Base-by-base conservation (phyloP, 176 grass and related monocot species). In the Eremochloa ophiuroides region DNA sequence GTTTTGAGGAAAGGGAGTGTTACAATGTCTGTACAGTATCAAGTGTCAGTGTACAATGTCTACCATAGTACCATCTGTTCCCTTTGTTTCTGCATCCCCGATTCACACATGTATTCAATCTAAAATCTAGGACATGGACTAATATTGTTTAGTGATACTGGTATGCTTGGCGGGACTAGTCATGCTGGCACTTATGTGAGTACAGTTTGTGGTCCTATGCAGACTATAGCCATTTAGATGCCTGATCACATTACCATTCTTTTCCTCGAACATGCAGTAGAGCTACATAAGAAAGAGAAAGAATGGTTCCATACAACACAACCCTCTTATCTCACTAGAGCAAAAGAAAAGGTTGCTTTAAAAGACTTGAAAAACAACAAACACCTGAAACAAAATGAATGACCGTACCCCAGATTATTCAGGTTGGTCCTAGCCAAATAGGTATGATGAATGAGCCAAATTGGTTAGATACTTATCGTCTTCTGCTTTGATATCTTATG, bases 401-500 rank as follows among this genome's bases (percentile, higher is more conserved):
- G 8, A 55, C 20, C 48, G 22, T 56, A 10, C 16, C 22, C 51
- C 1, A 0, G 51, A 53, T 20, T 53, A 53, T 20, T 51, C 48
- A 20, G 48, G 48, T 51, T 51, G 48, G 17, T 20, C 48, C 48
- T 51, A 51, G 48, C 2, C 17, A 47, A 47, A 47, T 17, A 47
- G 48, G 48, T 51, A 84, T 56, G 44, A 67, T 42, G 20, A 56
- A 46, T 60, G 73, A 41, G 35, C 7, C 15, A 41, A 61, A 60
- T 44, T 34, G 27, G 5, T 59, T 51, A 8, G 7, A 58, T 67
- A 30, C 28, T 17, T 28, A 69, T 33, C 27, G 77, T 33, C 29
- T 17, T 84, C 12, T 69, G 34, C 62, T n/a, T 53, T 34, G 2
- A 68, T 84, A 77, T n/a, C 58, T 76, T 68, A 38, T 84, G 39